Evolutionary conservation across 345 rosid genomes (phyloP), one percentile per base, ranked within the genome.

Genomic region (Balakata baccata): DNA sequence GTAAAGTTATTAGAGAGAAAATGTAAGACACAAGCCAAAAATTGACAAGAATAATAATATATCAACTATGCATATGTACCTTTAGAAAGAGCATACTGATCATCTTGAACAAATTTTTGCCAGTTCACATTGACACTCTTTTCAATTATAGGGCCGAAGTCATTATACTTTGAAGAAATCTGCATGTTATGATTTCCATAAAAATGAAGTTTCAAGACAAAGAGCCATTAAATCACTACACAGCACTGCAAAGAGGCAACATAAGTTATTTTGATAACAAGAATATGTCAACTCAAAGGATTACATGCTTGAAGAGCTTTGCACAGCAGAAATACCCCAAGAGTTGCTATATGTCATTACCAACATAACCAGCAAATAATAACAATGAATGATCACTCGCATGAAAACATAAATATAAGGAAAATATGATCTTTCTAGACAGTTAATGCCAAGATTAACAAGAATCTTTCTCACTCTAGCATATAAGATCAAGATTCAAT

Each of bases 61-160:
- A 20, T 6, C 59, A 56, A 71, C 66, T 64, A 46, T 29, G 17
- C 11, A 57, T 41, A 56, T 20, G 52, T 82, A 87, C 97, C 88
- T 76, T 84, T 85, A 0, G 75, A 49, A 61, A 77, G 81, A 54
- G 80, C 66, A 54, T 78, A 69, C 37, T 64, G 84, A 2, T 80
- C 87, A 65, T 84, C 82, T 41, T 74, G 81, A 22, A 74, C 76
- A 63, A 61, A 59, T 56, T 87, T 85, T 61, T 73, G 78, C 91
- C 86, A 84, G 12, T 77, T 74, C 38, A 81, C 58, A 71, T 84
- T 82, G 13, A 81, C 71, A 14, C 77, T 51, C 77, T 85, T 86
- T 29, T 85, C 85, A 46, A 81, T 73, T 58, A 84, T 12, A 2
- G 82, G 85, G 22, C 76, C 72, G 39, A 72, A 73, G 62, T 80